Evolutionary conservation across 73 alveolate species (phyloP).

Genomic region (Paramecium tetraurelia): DNA sequence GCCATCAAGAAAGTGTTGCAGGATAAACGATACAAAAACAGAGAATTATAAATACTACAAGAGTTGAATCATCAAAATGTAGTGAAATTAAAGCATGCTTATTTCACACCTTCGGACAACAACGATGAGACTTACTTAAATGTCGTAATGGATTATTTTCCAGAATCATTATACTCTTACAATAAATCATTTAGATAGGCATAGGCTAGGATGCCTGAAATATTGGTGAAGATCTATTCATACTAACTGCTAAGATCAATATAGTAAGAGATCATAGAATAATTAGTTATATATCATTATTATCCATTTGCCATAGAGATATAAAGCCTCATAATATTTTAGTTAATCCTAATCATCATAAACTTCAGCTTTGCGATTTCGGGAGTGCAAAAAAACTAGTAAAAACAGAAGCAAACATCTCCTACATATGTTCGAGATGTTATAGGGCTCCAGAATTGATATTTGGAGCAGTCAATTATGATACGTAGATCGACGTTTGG

Average conservation of each 20-base stretch:
- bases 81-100: constrained; percentile 65
- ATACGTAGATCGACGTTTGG: constrained; percentile 75
- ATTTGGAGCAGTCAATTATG: constrained; percentile 77
- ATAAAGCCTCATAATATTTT: constrained; percentile 78
- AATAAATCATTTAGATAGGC: constrained; percentile 54
- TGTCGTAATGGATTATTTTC: constrained; percentile 81
- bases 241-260: constrained; percentile 77
- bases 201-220: constrained; percentile 68
- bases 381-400: constrained; percentile 76
- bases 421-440: constrained; percentile 79
- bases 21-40: constrained; percentile 76
- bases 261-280: constrained; percentile 33
- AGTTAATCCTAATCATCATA: constrained; percentile 74
- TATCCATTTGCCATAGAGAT: constrained; percentile 83
- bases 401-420: constrained; percentile 71
- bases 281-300: constrained; percentile 60
- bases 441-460: constrained; percentile 85
- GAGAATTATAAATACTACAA: constrained; percentile 72
- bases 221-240: constrained; percentile 71
- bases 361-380: constrained; percentile 77
- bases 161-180: constrained; percentile 71
- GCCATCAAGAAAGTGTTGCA: constrained; percentile 81
- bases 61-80: constrained; percentile 74
- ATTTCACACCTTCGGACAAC: constrained; percentile 71
- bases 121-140: constrained; percentile 72